Evolutionary conservation across 2,329 filamentous ascomycete species (phyloP), one percentile per base, ranked within the genome.

Genomic region (Trichoderma brevicompactum): DNA sequence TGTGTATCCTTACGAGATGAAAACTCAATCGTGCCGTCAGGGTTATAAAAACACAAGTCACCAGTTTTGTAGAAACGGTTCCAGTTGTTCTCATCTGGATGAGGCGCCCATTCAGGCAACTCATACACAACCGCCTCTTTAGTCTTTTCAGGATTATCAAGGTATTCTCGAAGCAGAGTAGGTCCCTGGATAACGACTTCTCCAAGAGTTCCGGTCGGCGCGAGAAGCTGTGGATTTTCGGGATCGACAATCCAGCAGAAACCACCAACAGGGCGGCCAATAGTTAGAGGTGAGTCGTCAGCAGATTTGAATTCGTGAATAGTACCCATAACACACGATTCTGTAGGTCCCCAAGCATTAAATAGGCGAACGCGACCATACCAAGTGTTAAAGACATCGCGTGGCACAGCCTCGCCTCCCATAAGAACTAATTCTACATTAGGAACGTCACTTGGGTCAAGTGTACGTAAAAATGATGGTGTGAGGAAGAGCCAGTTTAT

Each of bases 341-440:
- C 69, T 1, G 70, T 56, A 4, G 70, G 70, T 0, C 70, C 70
- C 43, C 69, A 70, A 6, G 23, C 66, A 12, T 70, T 70, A 7
- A 70, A 13, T 9, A 71, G 28, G 2, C 59, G 52, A 50, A 64
- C 65, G 4, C 56, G 23, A 8, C 56, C 63, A 34, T 52, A 43
- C 68, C 68, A 70, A 8, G 19, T 41, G 2, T 68, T 52, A 1
- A 70, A 40, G 0, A 70, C 40, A n/a, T 66, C 63, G 1, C 28
- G 46, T 0, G 63, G 56, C 2, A 68, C 13, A 23, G 65, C 43
- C 6, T 70, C 69, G 3, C 69, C 69, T 3, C n/a, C 67, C 2
- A 65, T 17, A 9, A 55, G 36, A 9, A 43, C 3, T 53, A 64
- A 56, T 32, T 66, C 52, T 3, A 71, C 36, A 7, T n/a, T 46